Percentiles rank a stretch among this genome's conserved stretches.
phyloP scores from a whole-genome alignment of 495 filamentous ascomycete genomes.

The Penicillium paradoxum region DNA sequence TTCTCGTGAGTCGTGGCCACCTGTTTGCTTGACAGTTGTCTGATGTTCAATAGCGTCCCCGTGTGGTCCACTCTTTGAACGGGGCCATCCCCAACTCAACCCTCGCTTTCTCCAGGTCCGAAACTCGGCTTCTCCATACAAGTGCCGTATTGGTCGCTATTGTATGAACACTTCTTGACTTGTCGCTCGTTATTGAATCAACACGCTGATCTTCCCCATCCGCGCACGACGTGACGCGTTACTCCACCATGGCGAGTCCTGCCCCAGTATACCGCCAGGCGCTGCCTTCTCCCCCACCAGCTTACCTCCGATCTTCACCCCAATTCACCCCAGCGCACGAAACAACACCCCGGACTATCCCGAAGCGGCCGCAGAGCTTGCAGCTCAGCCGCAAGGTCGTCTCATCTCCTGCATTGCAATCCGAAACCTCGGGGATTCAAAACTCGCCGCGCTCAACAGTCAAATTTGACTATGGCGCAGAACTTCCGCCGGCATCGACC shows the following conservation, averaged over 20 bases:
- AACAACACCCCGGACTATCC: conserved; percentile 22
- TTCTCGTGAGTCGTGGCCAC: not conserved
- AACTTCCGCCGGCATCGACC: conserved; percentile 30
- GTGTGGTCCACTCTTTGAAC: conserved; percentile 5
- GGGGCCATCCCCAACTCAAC: not conserved
- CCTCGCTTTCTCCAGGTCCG: not conserved
- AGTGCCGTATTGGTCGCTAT: not conserved
- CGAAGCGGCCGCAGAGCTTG: conserved; percentile 18
- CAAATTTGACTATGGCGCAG: conserved; percentile 32
- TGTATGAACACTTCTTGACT: too few relatives aligned
- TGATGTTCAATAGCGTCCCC: not conserved
- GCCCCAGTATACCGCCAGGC: conserved; percentile 27
- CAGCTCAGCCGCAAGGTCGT: conserved; percentile 27
- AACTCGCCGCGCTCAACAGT: conserved; percentile 39
- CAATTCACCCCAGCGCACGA: conserved; percentile 22
- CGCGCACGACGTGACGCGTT: not conserved
- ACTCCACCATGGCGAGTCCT: conserved; percentile 30
- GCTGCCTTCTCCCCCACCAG: conserved; percentile 38
- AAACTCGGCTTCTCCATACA: not conserved
- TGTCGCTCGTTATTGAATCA: too few relatives aligned
- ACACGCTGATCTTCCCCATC: not conserved
- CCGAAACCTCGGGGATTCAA: conserved; percentile 25
- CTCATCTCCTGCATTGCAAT: conserved; percentile 8
- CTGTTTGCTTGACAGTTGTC: not conserved
- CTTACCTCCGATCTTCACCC: conserved; percentile 40